Evolutionary conservation across 2,329 filamentous ascomycete species (phyloP).

Genomic region (Parafenestella ontariensis): DNA sequence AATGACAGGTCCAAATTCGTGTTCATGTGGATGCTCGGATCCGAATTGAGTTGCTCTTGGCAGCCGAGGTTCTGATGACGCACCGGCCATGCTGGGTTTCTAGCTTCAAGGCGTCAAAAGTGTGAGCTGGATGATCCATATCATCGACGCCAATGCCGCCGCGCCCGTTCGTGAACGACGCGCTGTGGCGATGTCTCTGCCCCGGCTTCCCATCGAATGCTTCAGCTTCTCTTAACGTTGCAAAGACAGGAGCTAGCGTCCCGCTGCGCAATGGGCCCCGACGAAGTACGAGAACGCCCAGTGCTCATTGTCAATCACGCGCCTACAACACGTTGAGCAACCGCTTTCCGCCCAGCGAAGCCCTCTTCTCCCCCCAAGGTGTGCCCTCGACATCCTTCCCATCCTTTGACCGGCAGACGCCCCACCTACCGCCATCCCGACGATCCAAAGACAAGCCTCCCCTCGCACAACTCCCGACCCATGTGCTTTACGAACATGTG

Average conservation of each 20-base stretch:
- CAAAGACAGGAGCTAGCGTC: slow-evolving; percentile 1
- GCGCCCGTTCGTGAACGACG: slow-evolving; percentile 42
- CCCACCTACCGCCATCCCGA: not conserved
- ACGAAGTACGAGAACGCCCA: not conserved
- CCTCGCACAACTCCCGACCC: slow-evolving; percentile 34
- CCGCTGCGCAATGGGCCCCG: slow-evolving; percentile 1
- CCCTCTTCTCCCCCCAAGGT: slow-evolving; percentile 7
- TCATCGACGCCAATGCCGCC: slow-evolving; percentile 34
- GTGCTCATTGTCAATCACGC: slow-evolving; percentile 14
- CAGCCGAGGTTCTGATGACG: not conserved
- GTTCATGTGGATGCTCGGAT: too few species aligned
- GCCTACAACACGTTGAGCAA: slow-evolving; percentile 16
- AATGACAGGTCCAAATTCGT: too few species aligned
- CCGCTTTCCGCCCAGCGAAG: slow-evolving; percentile 5
- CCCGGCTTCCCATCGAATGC: slow-evolving; percentile 29
- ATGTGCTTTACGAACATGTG: slow-evolving; percentile 40
- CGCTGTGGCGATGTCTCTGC: slow-evolving; percentile 46
- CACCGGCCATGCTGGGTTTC: not conserved
- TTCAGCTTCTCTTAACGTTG: not conserved
- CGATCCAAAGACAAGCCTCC: slow-evolving; percentile 9
- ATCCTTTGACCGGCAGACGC: slow-evolving; percentile 7
- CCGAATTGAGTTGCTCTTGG: too few species aligned
- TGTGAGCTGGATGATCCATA: slow-evolving; percentile 4
- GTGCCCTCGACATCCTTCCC: slow-evolving; percentile 4
- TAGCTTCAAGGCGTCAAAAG: slow-evolving; percentile 6